Base-by-base conservation (phyloP, 2,329 filamentous ascomycete genomes). In the Aspergillus tubingensis region DNA sequence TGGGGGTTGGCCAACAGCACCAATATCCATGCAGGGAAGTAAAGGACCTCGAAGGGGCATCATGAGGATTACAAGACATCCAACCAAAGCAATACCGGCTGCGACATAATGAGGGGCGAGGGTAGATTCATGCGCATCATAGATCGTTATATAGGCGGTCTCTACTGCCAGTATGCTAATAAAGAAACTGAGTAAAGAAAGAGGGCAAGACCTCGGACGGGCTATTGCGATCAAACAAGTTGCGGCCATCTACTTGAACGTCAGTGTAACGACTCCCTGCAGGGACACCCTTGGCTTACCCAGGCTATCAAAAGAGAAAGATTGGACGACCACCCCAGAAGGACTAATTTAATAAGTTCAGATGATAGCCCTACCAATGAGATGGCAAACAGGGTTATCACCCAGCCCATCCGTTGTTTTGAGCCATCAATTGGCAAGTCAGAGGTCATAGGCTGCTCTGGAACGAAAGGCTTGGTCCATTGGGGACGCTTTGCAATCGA, bases 11-110 rank as follows among this genome's bases (percentile, higher is more conserved):
- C 83, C 86, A 1, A 85, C 80, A 15, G 78, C 75, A 54, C 87
- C 86, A 59, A 93, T 91, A 0, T 82, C 83, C 8, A 82, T 74
- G 3, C 72, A 77, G 19, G 82, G 77, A 3, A 88, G 70, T 0
- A 71, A 70, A 0, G 86, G 85, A 60, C 90, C 83, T 21, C 90
- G 83, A 66, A 92, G 76, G 6, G 90, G 90, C 88, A 92, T 92
- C 23, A 82, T 76, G 11, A 91, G 70, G 52, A 91, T 83, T 13
- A 85, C 65, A 2, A 81, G 43, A 6, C 88, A 77, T 1, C 82
- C 82, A 5, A 75, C 63, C 5, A 84, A 64, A 0, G 84, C 78
- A 15, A 81, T 68, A 8, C 74, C 64, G 4, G 83, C 65, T 58
- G 69, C 67, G 51, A 73, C 54, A 39, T 69, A 67, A 54, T 68